Evolutionary conservation across 1,284 basidiomycete genomes (phyloP).

Genomic region (Testicularia cyperi): DNA sequence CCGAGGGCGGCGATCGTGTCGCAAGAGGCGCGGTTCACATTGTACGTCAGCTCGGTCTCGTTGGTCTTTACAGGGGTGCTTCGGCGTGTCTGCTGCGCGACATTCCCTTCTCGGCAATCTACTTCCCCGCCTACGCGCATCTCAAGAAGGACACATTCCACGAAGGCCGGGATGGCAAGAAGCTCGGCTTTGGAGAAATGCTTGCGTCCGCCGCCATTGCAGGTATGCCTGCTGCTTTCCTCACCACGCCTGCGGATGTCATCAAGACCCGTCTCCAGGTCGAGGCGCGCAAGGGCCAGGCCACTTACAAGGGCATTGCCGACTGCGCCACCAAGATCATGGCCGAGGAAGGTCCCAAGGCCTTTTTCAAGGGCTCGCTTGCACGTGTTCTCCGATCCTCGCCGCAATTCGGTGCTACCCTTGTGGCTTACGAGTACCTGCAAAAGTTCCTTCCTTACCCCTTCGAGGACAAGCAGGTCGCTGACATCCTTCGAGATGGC

Average conservation of each 20-base stretch:
- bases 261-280: slow-evolving; percentile 98
- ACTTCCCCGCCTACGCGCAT: slow-evolving; percentile 65
- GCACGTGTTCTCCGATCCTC: slow-evolving; percentile 81
- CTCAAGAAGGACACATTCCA: slow-evolving; percentile 87
- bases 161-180: slow-evolving; percentile 93
- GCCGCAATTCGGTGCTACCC: slow-evolving; percentile 79
- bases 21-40: slow-evolving; percentile 88
- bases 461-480: slow-evolving; percentile 33
- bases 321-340: slow-evolving; percentile 89
- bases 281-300: slow-evolving; percentile 89
- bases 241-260: slow-evolving; percentile 71
- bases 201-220: slow-evolving; percentile 74
- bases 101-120: slow-evolving; percentile 74
- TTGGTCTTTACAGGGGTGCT: slow-evolving; percentile 90
- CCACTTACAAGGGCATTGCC: slow-evolving; percentile 83
- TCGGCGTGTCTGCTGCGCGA: slow-evolving; percentile 82
- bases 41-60: slow-evolving; percentile 82
- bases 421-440: slow-evolving; percentile 82
- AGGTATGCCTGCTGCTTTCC: slow-evolving; percentile 83
- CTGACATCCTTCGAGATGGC: slow-evolving; percentile 30
- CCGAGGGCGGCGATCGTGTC: slow-evolving; percentile 69
- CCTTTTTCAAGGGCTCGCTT: slow-evolving; percentile 92
- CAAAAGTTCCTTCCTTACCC: slow-evolving; percentile 42
- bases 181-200: slow-evolving; percentile 86
- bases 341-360: slow-evolving; percentile 78